Evolutionary conservation across 2,329 filamentous ascomycete genomes (phyloP).

Genomic region (Trichophyton benhamiae): DNA sequence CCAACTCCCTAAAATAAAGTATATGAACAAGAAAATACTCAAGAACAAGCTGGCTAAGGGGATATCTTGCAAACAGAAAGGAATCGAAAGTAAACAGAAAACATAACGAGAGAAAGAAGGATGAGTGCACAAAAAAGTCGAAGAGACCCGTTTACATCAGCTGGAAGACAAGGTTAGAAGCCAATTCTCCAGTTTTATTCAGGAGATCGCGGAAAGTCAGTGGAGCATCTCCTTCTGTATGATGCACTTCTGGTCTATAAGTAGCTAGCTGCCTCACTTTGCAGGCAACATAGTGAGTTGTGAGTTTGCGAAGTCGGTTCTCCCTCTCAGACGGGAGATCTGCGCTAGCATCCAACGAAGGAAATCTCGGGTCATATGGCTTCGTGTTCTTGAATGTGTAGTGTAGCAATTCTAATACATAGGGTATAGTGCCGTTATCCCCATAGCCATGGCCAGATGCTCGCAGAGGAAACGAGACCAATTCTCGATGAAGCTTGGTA

Average conservation of each 20-base stretch:
- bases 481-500: slow-evolving; percentile 28
- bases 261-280: slow-evolving; percentile 28
- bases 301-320: slow-evolving; percentile 30
- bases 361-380: slow-evolving; percentile 27
- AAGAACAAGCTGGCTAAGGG: slow-evolving; percentile 6
- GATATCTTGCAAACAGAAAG: slow-evolving; percentile 10
- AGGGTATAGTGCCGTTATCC: slow-evolving; percentile 20
- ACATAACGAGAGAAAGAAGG: not conserved
- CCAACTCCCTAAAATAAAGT: not conserved
- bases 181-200: slow-evolving; percentile 29
- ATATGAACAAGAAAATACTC: not conserved
- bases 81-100: slow-evolving; percentile 10
- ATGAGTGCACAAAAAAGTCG: not conserved
- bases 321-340: slow-evolving; percentile 21
- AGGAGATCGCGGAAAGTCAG: slow-evolving; percentile 25
- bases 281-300: slow-evolving; percentile 31
- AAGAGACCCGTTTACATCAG: slow-evolving; percentile 23
- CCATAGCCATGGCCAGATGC: slow-evolving; percentile 1
- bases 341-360: slow-evolving; percentile 22
- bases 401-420: slow-evolving; percentile 28
- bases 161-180: slow-evolving; percentile 31
- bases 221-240: not conserved
- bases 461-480: slow-evolving; percentile 22
- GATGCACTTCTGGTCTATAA: slow-evolving; percentile 16
- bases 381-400: slow-evolving; percentile 31